Evolutionary conservation across 2,329 filamentous ascomycete genomes (phyloP).

Genomic region (Aspergillus pseudonomiae): DNA sequence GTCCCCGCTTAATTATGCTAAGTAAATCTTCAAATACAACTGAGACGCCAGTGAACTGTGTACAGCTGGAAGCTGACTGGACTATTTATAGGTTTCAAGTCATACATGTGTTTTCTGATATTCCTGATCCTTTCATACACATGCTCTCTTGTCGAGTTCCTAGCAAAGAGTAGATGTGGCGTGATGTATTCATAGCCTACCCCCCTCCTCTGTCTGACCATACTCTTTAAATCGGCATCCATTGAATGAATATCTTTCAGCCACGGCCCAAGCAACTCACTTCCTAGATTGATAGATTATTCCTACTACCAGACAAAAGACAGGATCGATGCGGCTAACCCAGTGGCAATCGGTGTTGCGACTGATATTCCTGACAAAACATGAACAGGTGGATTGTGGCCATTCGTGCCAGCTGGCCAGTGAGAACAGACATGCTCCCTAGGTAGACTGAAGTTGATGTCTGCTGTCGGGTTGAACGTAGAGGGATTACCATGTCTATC

Average conservation of each 20-base stretch:
- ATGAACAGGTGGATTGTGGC: slow-evolving; percentile 8
- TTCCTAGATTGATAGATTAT: slow-evolving; percentile 8
- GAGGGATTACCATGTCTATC: slow-evolving; percentile 18
- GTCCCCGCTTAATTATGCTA: slow-evolving; percentile 20
- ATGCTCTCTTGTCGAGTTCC: slow-evolving; percentile 12
- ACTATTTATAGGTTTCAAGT: background rate
- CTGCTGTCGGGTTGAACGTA: slow-evolving; percentile 16
- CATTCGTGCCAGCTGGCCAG: slow-evolving; percentile 15
- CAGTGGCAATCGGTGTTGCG: slow-evolving; percentile 18
- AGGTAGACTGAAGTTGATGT: slow-evolving; percentile 19
- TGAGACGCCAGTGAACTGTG: too few species aligned
- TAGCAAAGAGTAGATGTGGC: slow-evolving; percentile 16
- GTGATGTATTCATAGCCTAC: slow-evolving; percentile 18
- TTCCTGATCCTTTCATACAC: slow-evolving; percentile 10
- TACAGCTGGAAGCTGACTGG: background rate
- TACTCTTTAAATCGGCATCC: slow-evolving; percentile 18
- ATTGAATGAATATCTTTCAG: slow-evolving; percentile 13
- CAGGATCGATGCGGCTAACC: slow-evolving; percentile 14
- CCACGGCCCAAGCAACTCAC: slow-evolving; percentile 12
- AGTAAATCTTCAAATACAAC: background rate
- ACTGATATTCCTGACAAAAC: slow-evolving; percentile 17
- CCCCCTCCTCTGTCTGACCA: slow-evolving; percentile 14
- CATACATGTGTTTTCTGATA: slow-evolving; percentile 7
- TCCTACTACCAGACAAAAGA: slow-evolving; percentile 12
- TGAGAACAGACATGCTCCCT: slow-evolving; percentile 16